phyloP scores from a whole-genome alignment of 1,139 yeast genomes.

The Blastobotrys indianensis region DNA sequence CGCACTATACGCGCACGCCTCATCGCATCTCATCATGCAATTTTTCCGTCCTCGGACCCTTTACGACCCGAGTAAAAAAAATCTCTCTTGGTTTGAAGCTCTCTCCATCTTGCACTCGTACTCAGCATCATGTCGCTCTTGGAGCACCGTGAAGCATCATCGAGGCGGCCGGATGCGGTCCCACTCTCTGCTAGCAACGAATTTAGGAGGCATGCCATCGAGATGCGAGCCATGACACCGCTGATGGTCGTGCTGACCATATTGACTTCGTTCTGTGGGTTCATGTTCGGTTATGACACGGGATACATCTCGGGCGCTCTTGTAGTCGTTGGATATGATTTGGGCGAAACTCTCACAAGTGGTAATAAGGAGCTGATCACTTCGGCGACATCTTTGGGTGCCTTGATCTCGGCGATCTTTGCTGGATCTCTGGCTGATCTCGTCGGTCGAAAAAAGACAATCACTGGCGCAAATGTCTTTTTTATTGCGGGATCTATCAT shows the following conservation, averaged over 20 bases:
- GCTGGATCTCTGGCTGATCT: conserved; percentile 81
- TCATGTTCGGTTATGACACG: conserved; percentile 95
- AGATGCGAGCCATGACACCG: conserved; percentile 36
- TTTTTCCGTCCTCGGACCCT: too few relatives aligned
- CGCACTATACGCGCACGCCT: neutral
- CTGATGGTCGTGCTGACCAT: conserved; percentile 65
- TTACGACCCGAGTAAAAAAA: too few relatives aligned
- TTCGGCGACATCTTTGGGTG: conserved; percentile 93
- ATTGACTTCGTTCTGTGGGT: conserved; percentile 86
- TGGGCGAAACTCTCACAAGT: conserved; percentile 47
- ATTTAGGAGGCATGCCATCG: conserved; percentile 19
- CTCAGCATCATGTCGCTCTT: conserved; percentile 3
- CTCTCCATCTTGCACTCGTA: neutral
- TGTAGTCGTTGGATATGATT: conserved; percentile 74
- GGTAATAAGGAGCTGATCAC: conserved; percentile 88
- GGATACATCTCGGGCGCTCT: conserved; percentile 92
- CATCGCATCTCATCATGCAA: neutral
- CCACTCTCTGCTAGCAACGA: conserved; percentile 4
- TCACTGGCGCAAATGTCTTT: conserved; percentile 70
- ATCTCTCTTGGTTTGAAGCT: too few relatives aligned
- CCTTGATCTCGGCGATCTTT: conserved; percentile 65
- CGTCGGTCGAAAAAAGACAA: conserved; percentile 74
- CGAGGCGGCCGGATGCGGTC: conserved; percentile 6
- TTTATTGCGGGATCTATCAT: conserved; percentile 78
- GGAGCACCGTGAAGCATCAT: conserved; percentile 6